phyloP scores from a whole-genome alignment of 108 stramenopile genomes.

The Cyclotella distinguenda region DNA sequence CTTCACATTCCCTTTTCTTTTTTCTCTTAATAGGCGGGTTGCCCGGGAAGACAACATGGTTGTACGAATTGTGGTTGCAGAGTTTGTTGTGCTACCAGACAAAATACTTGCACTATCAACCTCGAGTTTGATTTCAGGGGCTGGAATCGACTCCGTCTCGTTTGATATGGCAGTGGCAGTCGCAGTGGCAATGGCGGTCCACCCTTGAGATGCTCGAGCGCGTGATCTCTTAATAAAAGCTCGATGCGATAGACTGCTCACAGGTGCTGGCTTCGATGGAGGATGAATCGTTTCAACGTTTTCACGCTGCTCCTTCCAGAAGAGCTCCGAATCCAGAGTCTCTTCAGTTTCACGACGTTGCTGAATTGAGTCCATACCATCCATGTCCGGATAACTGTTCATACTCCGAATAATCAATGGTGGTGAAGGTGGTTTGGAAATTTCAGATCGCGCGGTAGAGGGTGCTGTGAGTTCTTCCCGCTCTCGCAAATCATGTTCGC shows the following conservation, averaged over 20 bases:
- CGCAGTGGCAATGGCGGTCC: background rate
- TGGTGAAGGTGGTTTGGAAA: conserved; percentile 4
- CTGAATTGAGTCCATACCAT: background rate
- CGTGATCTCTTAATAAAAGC: conserved; percentile 6
- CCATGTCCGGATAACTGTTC: background rate
- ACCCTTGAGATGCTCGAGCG: background rate
- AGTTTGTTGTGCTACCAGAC: conserved; percentile 24
- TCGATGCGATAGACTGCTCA: conserved; percentile 3
- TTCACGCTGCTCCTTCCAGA: no score
- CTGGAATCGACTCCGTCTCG: background rate
- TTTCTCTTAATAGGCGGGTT: conserved; percentile 33
- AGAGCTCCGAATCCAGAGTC: background rate
- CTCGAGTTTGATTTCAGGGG: background rate
- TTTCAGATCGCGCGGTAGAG: background rate
- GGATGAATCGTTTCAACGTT: background rate
- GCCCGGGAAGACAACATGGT: conserved; percentile 36
- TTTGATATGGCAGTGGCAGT: background rate
- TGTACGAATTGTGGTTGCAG: conserved; percentile 21
- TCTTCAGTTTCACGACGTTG: background rate
- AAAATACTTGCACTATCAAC: conserved; percentile 17
- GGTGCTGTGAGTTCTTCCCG: background rate
- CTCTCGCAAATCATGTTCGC: background rate
- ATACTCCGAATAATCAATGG: conserved; percentile 1
- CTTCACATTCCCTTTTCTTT: conserved; percentile 20
- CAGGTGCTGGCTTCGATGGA: background rate